Percentiles rank a stretch among this genome's conserved stretches.
phyloP scores from a whole-genome alignment of 2,329 filamentous ascomycete species.

The Botrytis hyacinthi region DNA sequence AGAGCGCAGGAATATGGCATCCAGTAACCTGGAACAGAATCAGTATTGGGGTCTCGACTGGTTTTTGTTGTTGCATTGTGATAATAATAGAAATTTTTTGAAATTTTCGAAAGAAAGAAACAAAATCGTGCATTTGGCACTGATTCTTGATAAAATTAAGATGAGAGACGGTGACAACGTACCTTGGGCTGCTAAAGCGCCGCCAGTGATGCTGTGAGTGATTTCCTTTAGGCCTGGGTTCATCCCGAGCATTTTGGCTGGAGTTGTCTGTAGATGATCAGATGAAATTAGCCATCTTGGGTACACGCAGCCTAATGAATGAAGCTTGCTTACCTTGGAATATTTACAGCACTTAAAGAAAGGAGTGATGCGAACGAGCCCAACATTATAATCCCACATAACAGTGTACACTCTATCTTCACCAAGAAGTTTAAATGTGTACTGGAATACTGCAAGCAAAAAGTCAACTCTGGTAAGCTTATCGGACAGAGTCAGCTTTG shows the following conservation, averaged over 20 bases:
- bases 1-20: slow-evolving; percentile 86
- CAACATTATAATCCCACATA: slow-evolving; percentile 97
- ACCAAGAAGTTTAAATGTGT: slow-evolving; percentile 71
- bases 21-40: slow-evolving; percentile 75
- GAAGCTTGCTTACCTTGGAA: slow-evolving; percentile 64
- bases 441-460: slow-evolving; percentile 69
- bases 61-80: slow-evolving; percentile 22
- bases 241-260: slow-evolving; percentile 74
- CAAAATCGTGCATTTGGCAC: neutral
- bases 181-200: slow-evolving; percentile 88
- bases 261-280: slow-evolving; percentile 64
- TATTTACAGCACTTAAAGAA: slow-evolving; percentile 91
- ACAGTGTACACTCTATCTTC: slow-evolving; percentile 68
- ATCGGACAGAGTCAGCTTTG: slow-evolving; percentile 13
- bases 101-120: neutral
- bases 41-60: neutral
- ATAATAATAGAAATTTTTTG: neutral
- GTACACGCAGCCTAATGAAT: neutral
- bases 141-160: neutral
- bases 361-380: slow-evolving; percentile 88
- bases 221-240: slow-evolving; percentile 87
- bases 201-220: slow-evolving; percentile 91
- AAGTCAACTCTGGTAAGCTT: slow-evolving; percentile 14
- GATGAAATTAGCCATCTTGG: neutral
- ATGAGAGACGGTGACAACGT: slow-evolving; percentile 24